Evolutionary conservation across 1,284 basidiomycete species (phyloP).

Genomic region (Paramarasmius palmivorus): DNA sequence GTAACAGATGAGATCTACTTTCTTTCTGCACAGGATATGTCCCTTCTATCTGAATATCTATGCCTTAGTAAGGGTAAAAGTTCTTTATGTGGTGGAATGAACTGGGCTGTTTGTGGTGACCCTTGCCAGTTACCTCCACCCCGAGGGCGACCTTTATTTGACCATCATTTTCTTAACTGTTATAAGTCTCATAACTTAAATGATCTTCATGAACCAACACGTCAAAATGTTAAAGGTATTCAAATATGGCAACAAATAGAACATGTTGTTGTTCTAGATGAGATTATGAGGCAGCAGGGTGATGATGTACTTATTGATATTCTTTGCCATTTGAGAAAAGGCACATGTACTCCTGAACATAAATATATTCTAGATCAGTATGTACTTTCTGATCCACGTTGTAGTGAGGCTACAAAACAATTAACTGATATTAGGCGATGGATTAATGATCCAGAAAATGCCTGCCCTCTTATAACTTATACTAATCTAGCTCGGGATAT

Average conservation of each 20-base stretch:
- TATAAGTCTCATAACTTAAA: conserved; percentile 7
- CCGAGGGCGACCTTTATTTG: conserved; percentile 1
- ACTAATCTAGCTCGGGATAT: conserved; percentile 17
- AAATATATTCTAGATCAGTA: conserved; percentile 9
- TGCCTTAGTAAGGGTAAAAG: neutral
- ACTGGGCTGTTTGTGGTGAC: conserved; percentile 2
- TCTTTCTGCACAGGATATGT: neutral
- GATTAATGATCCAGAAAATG: conserved; percentile 9
- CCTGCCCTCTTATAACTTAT: conserved; percentile 17
- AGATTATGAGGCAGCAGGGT: conserved; percentile 17
- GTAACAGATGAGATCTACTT: conserved; percentile 10
- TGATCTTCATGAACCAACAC: conserved; percentile 9
- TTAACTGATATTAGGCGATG: conserved; percentile 9
- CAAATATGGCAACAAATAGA: conserved; percentile 14
- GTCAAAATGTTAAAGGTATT: conserved; percentile 14
- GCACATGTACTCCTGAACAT: conserved; percentile 12
- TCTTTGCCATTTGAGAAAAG: conserved; percentile 10
- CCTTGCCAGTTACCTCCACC: conserved; percentile 1
- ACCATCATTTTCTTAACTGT: neutral
- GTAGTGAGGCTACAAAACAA: neutral
- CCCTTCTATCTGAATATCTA: neutral
- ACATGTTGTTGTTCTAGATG: conserved; percentile 14
- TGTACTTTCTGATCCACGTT: conserved; percentile 4
- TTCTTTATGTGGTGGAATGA: conserved; percentile 1
- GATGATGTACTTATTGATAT: conserved; percentile 15